Evolutionary conservation across 768 basidiomycete genomes (phyloP).

Genomic region (Panellus pusillus): DNA sequence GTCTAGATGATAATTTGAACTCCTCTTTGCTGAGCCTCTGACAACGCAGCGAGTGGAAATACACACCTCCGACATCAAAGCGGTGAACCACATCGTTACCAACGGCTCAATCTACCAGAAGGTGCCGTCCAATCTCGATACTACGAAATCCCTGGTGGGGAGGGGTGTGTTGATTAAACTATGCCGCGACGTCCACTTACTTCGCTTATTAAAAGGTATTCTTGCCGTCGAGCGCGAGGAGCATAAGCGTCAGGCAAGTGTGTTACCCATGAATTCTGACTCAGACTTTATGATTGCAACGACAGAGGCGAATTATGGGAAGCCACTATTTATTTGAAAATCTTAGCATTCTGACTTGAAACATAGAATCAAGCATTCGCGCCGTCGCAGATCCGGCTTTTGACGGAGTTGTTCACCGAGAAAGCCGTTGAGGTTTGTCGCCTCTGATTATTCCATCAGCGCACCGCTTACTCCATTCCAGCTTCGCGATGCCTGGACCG

Average conservation of each 20-base stretch:
- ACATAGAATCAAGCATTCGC: constrained; percentile 47
- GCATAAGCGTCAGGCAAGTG: constrained; percentile 40
- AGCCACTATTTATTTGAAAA: background rate
- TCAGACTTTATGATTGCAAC: too few species aligned
- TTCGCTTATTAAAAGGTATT: constrained; percentile 28
- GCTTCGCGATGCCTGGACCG: constrained; percentile 35
- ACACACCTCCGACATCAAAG: constrained; percentile 45
- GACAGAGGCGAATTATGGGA: background rate
- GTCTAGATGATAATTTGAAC: background rate
- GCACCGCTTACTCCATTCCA: constrained; percentile 2
- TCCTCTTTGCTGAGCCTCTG: too few species aligned
- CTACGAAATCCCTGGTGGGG: background rate
- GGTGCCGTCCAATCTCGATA: background rate
- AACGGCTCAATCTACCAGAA: constrained; percentile 44
- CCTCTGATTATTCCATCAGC: background rate
- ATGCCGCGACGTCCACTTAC: background rate
- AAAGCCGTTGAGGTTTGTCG: constrained; percentile 34
- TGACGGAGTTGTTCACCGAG: constrained; percentile 36
- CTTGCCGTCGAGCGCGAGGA: constrained; percentile 35
- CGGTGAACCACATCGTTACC: constrained; percentile 45
- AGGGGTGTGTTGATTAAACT: background rate
- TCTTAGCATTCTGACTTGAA: background rate
- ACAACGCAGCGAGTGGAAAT: constrained; percentile 31
- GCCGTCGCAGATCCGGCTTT: constrained; percentile 38
- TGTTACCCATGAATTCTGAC: too few species aligned